A percentile compares a stretch with the other conserved stretches of the same genome.
These are phyloP conservation scores for Microstegium vimineum DNA, from an alignment of 176 grass and related monocot genomes.

Conservation along the genomic window DNA sequence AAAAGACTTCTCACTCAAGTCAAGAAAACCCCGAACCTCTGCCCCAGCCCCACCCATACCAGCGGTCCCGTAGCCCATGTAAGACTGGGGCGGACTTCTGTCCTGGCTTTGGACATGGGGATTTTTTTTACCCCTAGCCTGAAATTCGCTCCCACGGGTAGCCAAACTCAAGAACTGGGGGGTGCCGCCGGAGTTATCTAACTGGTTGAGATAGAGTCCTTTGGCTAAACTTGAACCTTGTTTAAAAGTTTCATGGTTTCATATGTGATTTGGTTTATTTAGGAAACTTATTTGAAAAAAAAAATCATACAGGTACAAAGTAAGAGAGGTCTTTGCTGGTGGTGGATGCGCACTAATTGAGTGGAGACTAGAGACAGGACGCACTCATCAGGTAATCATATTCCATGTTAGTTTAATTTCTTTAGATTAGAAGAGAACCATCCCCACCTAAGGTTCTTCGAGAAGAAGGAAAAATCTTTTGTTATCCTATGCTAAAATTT, in stretches of 20 bases:
- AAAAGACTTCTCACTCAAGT: too few relatives aligned
- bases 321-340: slow-evolving; percentile 60
- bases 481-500: neutral
- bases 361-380: slow-evolving; percentile 91
- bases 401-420: neutral
- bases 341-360: slow-evolving; percentile 77
- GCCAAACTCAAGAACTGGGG: too few relatives aligned
- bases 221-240: too few relatives aligned
- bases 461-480: neutral
- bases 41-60: too few relatives aligned
- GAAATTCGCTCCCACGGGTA: too few relatives aligned
- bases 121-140: too few relatives aligned
- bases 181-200: too few relatives aligned
- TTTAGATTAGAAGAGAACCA: neutral
- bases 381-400: slow-evolving; percentile 77
- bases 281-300: neutral
- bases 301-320: slow-evolving; percentile 63
- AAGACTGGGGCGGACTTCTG: too few relatives aligned
- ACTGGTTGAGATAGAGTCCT: too few relatives aligned
- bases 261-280: neutral
- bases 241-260: neutral
- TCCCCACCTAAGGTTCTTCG: neutral
- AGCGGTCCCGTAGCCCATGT: too few relatives aligned
- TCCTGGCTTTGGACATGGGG: too few relatives aligned
- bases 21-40: too few relatives aligned